Evolutionary conservation across 192 early-diverging fungal species (phyloP).

Genomic region (Mortierella claussenii): DNA sequence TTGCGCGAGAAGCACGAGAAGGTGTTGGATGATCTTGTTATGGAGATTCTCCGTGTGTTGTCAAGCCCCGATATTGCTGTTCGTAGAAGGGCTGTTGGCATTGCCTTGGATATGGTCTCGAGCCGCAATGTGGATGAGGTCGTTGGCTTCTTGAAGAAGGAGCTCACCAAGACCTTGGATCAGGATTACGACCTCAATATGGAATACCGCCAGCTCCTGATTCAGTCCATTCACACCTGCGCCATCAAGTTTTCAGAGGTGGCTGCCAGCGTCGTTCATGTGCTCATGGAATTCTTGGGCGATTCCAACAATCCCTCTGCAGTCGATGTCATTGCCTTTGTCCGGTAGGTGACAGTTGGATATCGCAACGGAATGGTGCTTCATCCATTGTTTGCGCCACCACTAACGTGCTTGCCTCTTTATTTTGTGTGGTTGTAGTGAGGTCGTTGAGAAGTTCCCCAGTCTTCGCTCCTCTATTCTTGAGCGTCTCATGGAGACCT

Average conservation of each 20-base stretch:
- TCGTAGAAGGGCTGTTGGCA: conserved; percentile 84
- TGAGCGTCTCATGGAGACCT: conserved; percentile 82
- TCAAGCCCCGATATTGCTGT: conserved; percentile 95
- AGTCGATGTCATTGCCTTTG: conserved; percentile 96
- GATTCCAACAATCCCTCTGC: conserved; percentile 91
- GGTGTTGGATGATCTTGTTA: conserved; percentile 92
- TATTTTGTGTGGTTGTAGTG: conserved; percentile 49
- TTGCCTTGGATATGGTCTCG: conserved; percentile 93
- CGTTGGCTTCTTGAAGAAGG: conserved; percentile 94
- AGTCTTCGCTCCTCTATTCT: conserved; percentile 86
- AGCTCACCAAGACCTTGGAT: conserved; percentile 92
- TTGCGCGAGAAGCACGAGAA: conserved; percentile 89
- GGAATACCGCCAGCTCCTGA: conserved; percentile 95
- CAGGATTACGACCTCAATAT: conserved; percentile 90
- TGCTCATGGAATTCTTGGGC: conserved; percentile 94
- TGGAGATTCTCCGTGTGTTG: conserved; percentile 95
- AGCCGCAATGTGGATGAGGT: conserved; percentile 94
- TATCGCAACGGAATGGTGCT: neutral
- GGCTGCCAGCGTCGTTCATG: conserved; percentile 95
- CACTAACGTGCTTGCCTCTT: conserved; percentile 4
- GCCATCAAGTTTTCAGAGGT: conserved; percentile 97
- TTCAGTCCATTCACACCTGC: conserved; percentile 95
- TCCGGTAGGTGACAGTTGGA: conserved; percentile 66
- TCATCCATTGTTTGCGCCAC: neutral
- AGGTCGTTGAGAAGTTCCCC: conserved; percentile 98